Conservation (phyloP, 805 yeast genomes). For the Lachancea sp. region DNA sequence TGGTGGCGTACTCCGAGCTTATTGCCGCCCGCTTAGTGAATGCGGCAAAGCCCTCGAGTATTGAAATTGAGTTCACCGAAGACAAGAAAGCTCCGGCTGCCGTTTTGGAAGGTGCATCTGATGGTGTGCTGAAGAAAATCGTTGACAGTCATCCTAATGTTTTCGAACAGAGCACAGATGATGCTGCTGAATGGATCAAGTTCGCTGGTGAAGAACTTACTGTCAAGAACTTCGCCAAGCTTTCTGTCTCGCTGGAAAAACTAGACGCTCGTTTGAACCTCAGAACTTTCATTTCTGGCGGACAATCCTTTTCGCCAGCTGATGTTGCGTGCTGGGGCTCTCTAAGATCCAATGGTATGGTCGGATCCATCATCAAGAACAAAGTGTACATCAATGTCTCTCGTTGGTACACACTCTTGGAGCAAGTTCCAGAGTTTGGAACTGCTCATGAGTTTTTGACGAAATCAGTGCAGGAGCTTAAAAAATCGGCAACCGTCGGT, state of each 20-base stretch:
- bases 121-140: constrained; percentile 42
- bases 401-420: constrained; percentile 85
- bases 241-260: constrained; percentile 69
- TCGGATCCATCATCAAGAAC: constrained; percentile 84
- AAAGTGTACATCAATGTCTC: constrained; percentile 79
- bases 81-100: constrained; percentile 56
- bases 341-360: constrained; percentile 84
- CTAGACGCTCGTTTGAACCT: constrained; percentile 79
- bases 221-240: constrained; percentile 82
- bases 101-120: constrained; percentile 41
- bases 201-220: constrained; percentile 63
- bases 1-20: constrained; percentile 70
- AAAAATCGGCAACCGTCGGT: constrained; percentile 61
- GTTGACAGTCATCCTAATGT: constrained; percentile 48
- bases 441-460: constrained; percentile 59
- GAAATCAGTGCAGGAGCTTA: constrained; percentile 64
- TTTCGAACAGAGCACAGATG: constrained; percentile 27
- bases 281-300: constrained; percentile 70
- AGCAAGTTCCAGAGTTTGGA: constrained; percentile 61
- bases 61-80: constrained; percentile 62
- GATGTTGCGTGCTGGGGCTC: constrained; percentile 93
- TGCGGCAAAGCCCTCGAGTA: constrained; percentile 41
- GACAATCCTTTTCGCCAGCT: constrained; percentile 56
- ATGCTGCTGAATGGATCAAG: constrained; percentile 56
- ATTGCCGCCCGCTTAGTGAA: constrained; percentile 75